These are phyloP conservation scores for Phytopythium delawarense DNA, from an alignment of 352 stramenopile species.

Conservation along the genomic window DNA sequence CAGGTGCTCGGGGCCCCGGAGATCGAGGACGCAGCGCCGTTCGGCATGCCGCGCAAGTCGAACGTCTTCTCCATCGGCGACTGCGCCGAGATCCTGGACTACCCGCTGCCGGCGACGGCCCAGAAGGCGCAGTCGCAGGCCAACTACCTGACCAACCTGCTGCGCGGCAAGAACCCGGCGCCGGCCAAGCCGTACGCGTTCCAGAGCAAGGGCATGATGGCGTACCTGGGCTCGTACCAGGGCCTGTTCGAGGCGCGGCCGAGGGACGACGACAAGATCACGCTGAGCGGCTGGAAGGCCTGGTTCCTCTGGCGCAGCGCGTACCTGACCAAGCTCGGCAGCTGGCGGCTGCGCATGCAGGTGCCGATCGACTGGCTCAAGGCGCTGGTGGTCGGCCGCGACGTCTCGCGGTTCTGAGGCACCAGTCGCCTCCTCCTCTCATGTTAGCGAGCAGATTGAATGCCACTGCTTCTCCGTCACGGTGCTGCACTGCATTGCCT, in stretches of 20 bases:
- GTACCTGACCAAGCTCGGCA: slow-evolving; percentile 95
- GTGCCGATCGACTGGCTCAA: slow-evolving; percentile 98
- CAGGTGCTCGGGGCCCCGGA: slow-evolving; percentile 16
- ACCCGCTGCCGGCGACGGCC: slow-evolving; percentile 88
- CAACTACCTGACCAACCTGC: slow-evolving; percentile 50
- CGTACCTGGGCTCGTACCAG: slow-evolving; percentile 91
- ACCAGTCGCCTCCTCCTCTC: not conserved
- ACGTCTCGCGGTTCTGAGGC: slow-evolving; percentile 95
- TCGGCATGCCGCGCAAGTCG: slow-evolving; percentile 62
- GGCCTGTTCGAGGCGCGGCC: slow-evolving; percentile 85
- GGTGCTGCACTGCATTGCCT: not conserved
- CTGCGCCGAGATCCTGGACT: slow-evolving; percentile 85
- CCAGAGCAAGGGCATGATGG: slow-evolving; percentile 91
- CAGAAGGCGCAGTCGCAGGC: slow-evolving; percentile 88
- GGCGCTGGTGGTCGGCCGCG: slow-evolving; percentile 93
- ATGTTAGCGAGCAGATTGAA: not conserved
- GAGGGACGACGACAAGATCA: slow-evolving; percentile 39
- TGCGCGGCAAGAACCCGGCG: slow-evolving; percentile 48
- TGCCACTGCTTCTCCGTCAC: not conserved
- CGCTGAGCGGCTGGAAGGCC: slow-evolving; percentile 83
- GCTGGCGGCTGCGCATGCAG: slow-evolving; percentile 90
- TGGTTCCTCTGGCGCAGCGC: slow-evolving; percentile 93
- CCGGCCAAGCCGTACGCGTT: slow-evolving; percentile 65
- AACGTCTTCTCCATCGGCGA: slow-evolving; percentile 95
- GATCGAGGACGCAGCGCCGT: slow-evolving; percentile 48